Evolutionary conservation across 2,329 filamentous ascomycete genomes (phyloP).

Genomic region (Lachnellula cervina): DNA sequence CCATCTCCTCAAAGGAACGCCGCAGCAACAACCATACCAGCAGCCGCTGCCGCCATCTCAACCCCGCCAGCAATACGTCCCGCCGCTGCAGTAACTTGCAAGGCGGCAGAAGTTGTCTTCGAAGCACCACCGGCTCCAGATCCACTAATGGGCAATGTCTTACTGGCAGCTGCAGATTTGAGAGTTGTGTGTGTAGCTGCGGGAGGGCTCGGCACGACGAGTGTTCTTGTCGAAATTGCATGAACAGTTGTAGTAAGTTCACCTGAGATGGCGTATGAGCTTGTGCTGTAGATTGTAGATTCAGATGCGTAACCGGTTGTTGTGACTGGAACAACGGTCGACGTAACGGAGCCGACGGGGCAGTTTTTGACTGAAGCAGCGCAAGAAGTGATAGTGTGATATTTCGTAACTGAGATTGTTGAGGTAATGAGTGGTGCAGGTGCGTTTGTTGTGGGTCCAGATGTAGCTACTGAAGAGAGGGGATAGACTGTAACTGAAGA

Average conservation of each 20-base stretch:
- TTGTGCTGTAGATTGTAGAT: slow-evolving; percentile 47
- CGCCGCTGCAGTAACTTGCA: slow-evolving; percentile 12
- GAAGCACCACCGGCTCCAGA: slow-evolving; percentile 1
- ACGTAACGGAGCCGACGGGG: slow-evolving; percentile 12
- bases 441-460: slow-evolving; percentile 19
- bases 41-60: slow-evolving; percentile 11
- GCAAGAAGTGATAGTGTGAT: slow-evolving; percentile 29
- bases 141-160: not conserved
- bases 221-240: not conserved
- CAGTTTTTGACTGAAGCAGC: slow-evolving; percentile 25
- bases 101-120: slow-evolving; percentile 5
- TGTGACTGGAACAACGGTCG: slow-evolving; percentile 3
- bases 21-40: slow-evolving; percentile 11
- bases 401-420: slow-evolving; percentile 46
- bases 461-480: not conserved
- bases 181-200: not conserved
- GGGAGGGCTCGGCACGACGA: not conserved
- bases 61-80: slow-evolving; percentile 6
- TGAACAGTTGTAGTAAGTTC: slow-evolving; percentile 5
- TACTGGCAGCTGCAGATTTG: not conserved
- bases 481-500: slow-evolving; percentile 3
- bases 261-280: slow-evolving; percentile 27
- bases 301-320: slow-evolving; percentile 19
- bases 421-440: slow-evolving; percentile 25
- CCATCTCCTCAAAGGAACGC: not conserved